These are phyloP conservation scores for Mallotus repandus DNA, from an alignment of 441 rosid species.

Conservation along the genomic window DNA sequence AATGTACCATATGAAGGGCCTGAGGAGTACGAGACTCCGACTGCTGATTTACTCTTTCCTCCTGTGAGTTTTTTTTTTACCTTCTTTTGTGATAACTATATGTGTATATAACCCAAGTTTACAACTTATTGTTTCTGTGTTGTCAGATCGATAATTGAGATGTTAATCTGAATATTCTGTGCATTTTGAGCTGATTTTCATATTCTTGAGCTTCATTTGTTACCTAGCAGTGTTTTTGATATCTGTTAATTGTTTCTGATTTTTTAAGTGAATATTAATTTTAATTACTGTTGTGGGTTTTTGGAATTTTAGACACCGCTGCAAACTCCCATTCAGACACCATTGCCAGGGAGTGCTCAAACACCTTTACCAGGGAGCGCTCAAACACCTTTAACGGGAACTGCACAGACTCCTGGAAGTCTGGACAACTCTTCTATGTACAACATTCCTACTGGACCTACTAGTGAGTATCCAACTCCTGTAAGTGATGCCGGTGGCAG, in stretches of 20 bases:
- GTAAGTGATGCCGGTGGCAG: constrained; percentile 56
- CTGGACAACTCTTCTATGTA: constrained; percentile 74
- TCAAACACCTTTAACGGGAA: constrained; percentile 73
- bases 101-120: too few species aligned
- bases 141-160: neutral
- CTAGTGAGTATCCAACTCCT: constrained; percentile 79
- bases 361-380: constrained; percentile 68
- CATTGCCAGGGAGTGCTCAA: constrained; percentile 58
- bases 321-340: constrained; percentile 90
- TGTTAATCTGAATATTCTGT: too few species aligned
- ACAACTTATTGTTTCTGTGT: too few species aligned
- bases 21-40: constrained; percentile 96
- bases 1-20: constrained; percentile 94
- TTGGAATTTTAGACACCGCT: constrained; percentile 65
- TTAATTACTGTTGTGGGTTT: constrained; percentile 13
- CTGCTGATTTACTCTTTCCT: constrained; percentile 91
- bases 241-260: neutral
- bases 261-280: constrained; percentile 13
- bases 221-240: neutral
- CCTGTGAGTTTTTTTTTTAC: constrained; percentile 41
- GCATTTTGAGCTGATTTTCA: too few species aligned
- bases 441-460: constrained; percentile 87
- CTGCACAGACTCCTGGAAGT: constrained; percentile 45
- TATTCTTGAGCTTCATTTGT: neutral
- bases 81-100: too few species aligned